Percentiles rank a stretch among this genome's conserved stretches.
These are phyloP conservation scores for Cladosporium sp. DNA, from an alignment of 2,329 filamentous ascomycete species.

Conservation along the genomic window DNA sequence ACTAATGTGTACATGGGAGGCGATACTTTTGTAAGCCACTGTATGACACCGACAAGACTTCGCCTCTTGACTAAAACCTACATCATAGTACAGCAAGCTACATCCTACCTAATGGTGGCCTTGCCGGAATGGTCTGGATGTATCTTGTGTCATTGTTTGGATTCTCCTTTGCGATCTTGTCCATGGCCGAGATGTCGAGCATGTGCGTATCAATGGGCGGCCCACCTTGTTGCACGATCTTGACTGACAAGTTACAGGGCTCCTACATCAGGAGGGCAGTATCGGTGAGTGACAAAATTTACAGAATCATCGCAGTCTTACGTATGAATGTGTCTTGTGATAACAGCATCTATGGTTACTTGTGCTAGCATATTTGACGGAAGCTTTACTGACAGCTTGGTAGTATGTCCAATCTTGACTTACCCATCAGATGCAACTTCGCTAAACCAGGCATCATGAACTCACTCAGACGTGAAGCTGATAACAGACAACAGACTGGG, in stretches of 20 bases:
- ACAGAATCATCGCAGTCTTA: neutral
- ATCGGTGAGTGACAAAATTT: neutral
- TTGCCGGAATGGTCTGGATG: conserved; percentile 38
- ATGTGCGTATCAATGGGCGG: neutral
- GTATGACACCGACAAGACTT: neutral
- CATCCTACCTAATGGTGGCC: conserved; percentile 32
- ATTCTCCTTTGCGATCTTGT: conserved; percentile 36
- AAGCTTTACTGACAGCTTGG: neutral
- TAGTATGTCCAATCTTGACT: conserved; percentile 1
- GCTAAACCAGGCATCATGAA: neutral
- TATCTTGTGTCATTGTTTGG: conserved; percentile 39
- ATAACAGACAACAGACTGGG: conserved; percentile 26
- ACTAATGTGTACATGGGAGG: conserved; percentile 37
- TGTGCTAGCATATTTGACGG: neutral
- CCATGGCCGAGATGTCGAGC: conserved; percentile 34
- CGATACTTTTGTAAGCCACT: conserved; percentile 13
- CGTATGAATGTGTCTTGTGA: neutral
- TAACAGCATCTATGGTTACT: neutral
- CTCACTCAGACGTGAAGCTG: neutral
- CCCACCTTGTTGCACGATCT: too few species aligned
- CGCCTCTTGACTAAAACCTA: neutral
- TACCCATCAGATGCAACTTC: neutral
- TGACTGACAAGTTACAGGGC: conserved; percentile 29
- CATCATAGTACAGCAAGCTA: conserved; percentile 28
- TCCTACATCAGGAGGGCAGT: conserved; percentile 40